These are phyloP conservation scores for Penicillium sp. DNA, from an alignment of 2,329 filamentous ascomycete species.

Conservation along the genomic window DNA sequence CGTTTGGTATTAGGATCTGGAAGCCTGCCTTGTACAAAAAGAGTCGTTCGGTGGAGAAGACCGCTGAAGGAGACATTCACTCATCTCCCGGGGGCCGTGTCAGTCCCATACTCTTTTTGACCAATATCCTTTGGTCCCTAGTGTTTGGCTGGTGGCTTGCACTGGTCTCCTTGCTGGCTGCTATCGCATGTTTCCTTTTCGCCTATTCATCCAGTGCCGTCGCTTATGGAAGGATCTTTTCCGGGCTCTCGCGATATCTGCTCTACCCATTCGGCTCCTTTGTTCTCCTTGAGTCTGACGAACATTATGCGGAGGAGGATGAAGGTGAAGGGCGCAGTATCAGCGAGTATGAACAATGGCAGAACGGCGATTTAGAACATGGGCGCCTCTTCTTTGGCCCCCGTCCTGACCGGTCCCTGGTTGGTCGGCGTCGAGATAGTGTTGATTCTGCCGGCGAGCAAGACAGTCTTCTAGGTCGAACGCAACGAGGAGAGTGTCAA, in stretches of 20 bases:
- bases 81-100: constrained; percentile 88
- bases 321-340: constrained; percentile 95
- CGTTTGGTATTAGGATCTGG: constrained; percentile 98
- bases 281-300: constrained; percentile 89
- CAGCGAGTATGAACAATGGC: constrained; percentile 98
- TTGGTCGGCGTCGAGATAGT: constrained; percentile 85
- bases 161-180: constrained; percentile 72
- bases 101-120: constrained; percentile 79
- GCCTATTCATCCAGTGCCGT: constrained; percentile 77
- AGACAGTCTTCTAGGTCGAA: constrained; percentile 80
- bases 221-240: constrained; percentile 84
- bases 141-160: constrained; percentile 97
- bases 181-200: constrained; percentile 77
- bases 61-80: constrained; percentile 94
- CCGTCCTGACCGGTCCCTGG: constrained; percentile 71
- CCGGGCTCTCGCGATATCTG: constrained; percentile 81
- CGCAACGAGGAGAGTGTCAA: constrained; percentile 56
- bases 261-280: constrained; percentile 98
- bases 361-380: constrained; percentile 94
- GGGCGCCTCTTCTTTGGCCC: constrained; percentile 96
- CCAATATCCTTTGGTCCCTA: constrained; percentile 89
- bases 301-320: constrained; percentile 92
- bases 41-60: constrained; percentile 92
- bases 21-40: constrained; percentile 99
- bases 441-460: constrained; percentile 88